Evolutionary conservation across 163 green algal species (phyloP), one percentile per base, ranked within the genome.

Genomic region (Prototheca cutis): DNA sequence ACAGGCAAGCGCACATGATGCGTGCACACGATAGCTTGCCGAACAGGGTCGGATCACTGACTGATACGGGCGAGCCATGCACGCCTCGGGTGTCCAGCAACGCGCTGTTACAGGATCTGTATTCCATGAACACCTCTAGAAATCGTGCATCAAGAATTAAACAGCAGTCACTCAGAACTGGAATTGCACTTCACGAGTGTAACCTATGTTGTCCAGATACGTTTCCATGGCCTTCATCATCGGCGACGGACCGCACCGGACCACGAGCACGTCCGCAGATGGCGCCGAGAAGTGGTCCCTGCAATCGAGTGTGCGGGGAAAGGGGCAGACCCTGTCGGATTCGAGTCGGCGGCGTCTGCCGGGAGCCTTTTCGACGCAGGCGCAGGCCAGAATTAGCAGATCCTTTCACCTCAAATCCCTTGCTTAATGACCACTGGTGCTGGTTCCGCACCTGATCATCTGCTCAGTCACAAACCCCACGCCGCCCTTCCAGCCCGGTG

Each of bases 201-300:
- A 89, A 6, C 88, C 85, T 17, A 94, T 60, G 1, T 33, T 62
- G 13, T 84, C 76, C 53, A 91, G 60, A 53, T 83, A 61, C 5
- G 58, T 72, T 63, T 87, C 77, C 82, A 96, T 87, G 10, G 85
- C 87, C 21, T 83, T 77, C 25, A 80, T 86, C 87, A 95, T 95
- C 27, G 84, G 80, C 21, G 36, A 61, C 4, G 88, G 88, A 1
- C 88, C 88, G 69, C 88, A 96, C 21, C 76, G 76, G 48, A 92
- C 62, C 4, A 90, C 64, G 61, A 93, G 67, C 3, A 79, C 61
- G 56, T 81, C 68, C 3, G 63, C 25, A 19, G 28, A 66, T 3
- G 88, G 79, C 6, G 79, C 30, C 3, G 84, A 72, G 28, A 91
- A 61, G 51, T 85, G 71, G 54, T 79, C 24, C 32, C 61, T 70